These are phyloP conservation scores for Xylaria acuta DNA, from an alignment of 495 filamentous ascomycete genomes.

Conservation along the genomic window DNA sequence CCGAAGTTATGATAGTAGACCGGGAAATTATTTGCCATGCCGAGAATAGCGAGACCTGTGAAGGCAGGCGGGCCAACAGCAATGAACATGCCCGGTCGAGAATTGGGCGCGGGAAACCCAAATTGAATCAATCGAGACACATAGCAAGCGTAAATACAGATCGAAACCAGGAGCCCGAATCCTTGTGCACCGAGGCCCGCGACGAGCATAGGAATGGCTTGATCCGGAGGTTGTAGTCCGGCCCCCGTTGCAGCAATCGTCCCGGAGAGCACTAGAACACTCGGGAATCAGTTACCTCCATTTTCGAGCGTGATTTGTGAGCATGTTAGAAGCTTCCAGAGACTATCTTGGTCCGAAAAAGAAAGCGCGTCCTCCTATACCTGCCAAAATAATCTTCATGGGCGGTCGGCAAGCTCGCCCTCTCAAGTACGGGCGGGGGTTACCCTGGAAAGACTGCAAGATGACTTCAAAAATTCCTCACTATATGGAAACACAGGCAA, in stretches of 20 bases:
- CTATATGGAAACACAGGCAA: constrained; percentile 61
- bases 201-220: constrained; percentile 54
- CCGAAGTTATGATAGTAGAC: constrained; percentile 35
- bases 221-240: constrained; percentile 48
- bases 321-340: too few relatives aligned
- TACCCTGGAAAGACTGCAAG: too few relatives aligned
- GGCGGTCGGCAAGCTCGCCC: too few relatives aligned
- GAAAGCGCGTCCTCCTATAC: neutral
- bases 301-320: neutral
- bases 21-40: constrained; percentile 60
- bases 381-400: too few relatives aligned
- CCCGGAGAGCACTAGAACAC: constrained; percentile 50
- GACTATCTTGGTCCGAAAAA: neutral
- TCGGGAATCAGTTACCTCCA: neutral
- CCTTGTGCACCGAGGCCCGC: constrained; percentile 60
- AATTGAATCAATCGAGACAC: constrained; percentile 65
- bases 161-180: constrained; percentile 55
- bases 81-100: constrained; percentile 72
- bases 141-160: constrained; percentile 60
- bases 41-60: constrained; percentile 72
- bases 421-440: too few relatives aligned
- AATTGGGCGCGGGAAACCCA: constrained; percentile 56
- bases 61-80: constrained; percentile 72
- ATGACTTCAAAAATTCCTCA: neutral
- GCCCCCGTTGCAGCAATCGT: constrained; percentile 53